phyloP scores from a whole-genome alignment of 2,329 filamentous ascomycete genomes.

The Purpureocillium lavendulum region DNA sequence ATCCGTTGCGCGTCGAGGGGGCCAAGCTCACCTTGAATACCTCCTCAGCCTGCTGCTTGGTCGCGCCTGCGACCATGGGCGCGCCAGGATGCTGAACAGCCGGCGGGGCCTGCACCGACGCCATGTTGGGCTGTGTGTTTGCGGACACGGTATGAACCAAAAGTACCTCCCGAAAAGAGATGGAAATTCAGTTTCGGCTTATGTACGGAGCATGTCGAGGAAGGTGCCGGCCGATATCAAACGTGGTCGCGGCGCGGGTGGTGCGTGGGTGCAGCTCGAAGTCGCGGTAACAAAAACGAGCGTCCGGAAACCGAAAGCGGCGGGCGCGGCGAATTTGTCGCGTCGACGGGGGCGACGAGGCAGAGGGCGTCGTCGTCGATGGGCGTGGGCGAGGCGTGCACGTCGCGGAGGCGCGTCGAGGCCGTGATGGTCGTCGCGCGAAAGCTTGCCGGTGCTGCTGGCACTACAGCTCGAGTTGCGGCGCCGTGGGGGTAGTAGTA shows the following conservation, averaged over 20 bases:
- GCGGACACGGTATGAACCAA: constrained; percentile 9
- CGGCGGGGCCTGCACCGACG: constrained; percentile 68
- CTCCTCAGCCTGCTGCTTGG: constrained; percentile 70
- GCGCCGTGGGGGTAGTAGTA: constrained; percentile 10
- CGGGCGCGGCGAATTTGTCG: constrained; percentile 10
- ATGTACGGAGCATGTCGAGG: constrained; percentile 32
- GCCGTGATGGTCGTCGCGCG: constrained; percentile 6
- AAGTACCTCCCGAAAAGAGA: constrained; percentile 15
- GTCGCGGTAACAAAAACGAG: constrained; percentile 12
- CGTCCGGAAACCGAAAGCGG: constrained; percentile 2
- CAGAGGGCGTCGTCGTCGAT: constrained; percentile 7
- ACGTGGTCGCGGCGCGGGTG: constrained; percentile 12
- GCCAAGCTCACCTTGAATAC: constrained; percentile 51
- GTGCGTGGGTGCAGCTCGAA: not conserved
- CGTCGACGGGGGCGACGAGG: constrained; percentile 15
- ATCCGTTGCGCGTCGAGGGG: not conserved
- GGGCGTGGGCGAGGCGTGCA: constrained; percentile 15
- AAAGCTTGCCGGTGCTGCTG: not conserved
- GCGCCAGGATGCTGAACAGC: constrained; percentile 58
- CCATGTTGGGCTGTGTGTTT: constrained; percentile 48
- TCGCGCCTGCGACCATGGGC: constrained; percentile 58
- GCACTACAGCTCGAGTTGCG: not conserved
- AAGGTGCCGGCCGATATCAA: constrained; percentile 7
- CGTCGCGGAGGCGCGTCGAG: constrained; percentile 18
- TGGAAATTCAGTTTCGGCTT: constrained; percentile 14